A percentile compares a stretch with the other conserved stretches of the same genome.
These are phyloP conservation scores for Priceomyces carsonii DNA, from an alignment of 805 yeast species.

Conservation along the genomic window DNA sequence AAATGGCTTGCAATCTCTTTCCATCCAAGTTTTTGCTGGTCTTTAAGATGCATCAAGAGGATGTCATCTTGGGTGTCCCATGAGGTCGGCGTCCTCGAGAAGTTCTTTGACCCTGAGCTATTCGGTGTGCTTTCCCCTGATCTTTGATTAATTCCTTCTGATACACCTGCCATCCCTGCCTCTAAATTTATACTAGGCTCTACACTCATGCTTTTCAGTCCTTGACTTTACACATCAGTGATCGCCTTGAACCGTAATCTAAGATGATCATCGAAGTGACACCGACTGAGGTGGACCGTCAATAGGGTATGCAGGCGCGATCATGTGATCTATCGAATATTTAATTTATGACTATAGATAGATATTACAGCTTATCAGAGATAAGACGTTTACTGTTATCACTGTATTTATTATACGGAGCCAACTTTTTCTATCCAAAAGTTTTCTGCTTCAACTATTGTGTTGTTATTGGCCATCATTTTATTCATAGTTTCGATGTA, in stretches of 20 bases:
- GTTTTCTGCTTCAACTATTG: slow-evolving; percentile 90
- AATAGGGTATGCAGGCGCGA: too few relatives aligned
- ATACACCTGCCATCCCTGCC: slow-evolving; percentile 4
- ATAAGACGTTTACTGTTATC: too few relatives aligned
- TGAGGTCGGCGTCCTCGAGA: slow-evolving; percentile 44
- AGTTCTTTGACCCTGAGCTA: slow-evolving; percentile 20
- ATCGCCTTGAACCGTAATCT: too few relatives aligned
- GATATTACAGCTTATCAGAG: too few relatives aligned
- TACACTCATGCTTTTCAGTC: slow-evolving; percentile 5
- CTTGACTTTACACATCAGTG: too few relatives aligned
- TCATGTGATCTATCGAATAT: too few relatives aligned
- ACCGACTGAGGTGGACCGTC: too few relatives aligned
- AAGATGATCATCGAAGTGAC: too few relatives aligned
- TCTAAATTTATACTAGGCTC: background rate
- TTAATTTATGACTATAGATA: too few relatives aligned
- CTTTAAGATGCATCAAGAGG: slow-evolving; percentile 46
- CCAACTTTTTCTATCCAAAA: slow-evolving; percentile 58
- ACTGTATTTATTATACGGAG: slow-evolving; percentile 4
- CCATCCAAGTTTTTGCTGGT: slow-evolving; percentile 48
- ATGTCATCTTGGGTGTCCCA: slow-evolving; percentile 51
- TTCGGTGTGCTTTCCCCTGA: slow-evolving; percentile 3
- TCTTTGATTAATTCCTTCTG: slow-evolving; percentile 3
- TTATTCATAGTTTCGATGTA: slow-evolving; percentile 96
- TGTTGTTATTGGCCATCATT: slow-evolving; percentile 89
- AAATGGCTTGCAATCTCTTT: slow-evolving; percentile 47